Base-by-base conservation (phyloP, 139 green algal species). In the Closterium sp. region DNA sequence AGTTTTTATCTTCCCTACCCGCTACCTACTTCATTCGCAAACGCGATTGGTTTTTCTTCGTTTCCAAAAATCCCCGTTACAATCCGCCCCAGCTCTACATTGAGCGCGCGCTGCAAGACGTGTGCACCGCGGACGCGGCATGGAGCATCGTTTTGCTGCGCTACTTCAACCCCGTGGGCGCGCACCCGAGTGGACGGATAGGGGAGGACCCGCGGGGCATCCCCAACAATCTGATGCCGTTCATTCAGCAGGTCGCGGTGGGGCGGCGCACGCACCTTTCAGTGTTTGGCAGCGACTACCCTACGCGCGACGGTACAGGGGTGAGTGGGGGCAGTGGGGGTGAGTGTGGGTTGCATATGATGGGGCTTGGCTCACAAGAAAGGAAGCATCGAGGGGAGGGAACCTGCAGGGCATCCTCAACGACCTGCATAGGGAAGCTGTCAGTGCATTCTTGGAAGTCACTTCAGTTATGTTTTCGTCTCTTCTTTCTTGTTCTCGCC, bases 211-310 rank as follows among this genome's bases (percentile, higher is more conserved):
- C 98, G 31, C 95, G 97, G 31, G 97, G 97, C 90, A 97, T 99
- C 90, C 97, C 98, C 86, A 99, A 99, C 96, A 99, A 99, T 96
- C 95, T 99, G 33, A 99, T 99, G 98, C 98, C 98, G 6, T 99
- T 98, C 95, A 96, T 99, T 33, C 97, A 99, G 92, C 97, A 98
- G 96, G 98, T 99, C 19, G 98, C 97, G 0, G 95, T 98, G 33
- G 96, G 96, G 2, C 96, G 98, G 87, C 95, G 96, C 19, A 93
- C 95, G 86, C 94, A 97, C 90, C 95, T 99, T 30, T 96, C 92
- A 35, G 97, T 99, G 87, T 99, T 97, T 93, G 98, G 98, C 36
- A 95, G 93, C 36, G 98, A 99, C 95, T 99, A 99, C 96, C 92
- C 94, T 23, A 99, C 98, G 0, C 94, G 93, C 9, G 95, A 96